phyloP scores from a whole-genome alignment of 2,329 filamentous ascomycete genomes.

The Fusarium humuli region DNA sequence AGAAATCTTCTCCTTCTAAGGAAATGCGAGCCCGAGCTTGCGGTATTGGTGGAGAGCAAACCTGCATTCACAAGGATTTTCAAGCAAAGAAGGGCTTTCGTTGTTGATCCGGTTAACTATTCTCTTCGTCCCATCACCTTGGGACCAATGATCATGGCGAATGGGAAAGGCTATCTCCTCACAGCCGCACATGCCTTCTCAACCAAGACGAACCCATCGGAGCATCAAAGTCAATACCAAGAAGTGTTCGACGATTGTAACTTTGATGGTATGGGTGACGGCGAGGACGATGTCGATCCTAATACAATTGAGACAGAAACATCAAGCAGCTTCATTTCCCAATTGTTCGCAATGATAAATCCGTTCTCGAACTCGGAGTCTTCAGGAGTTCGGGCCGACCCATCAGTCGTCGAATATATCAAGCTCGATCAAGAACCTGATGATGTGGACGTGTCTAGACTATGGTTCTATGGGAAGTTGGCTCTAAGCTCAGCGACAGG shows the following conservation, averaged over 20 bases:
- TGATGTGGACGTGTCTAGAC: background rate
- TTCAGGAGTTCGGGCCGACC: background rate
- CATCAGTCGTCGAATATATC: background rate
- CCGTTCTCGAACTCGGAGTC: background rate
- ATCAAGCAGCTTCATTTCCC: background rate
- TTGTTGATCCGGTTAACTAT: background rate
- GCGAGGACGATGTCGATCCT: background rate
- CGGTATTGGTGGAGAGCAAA: background rate
- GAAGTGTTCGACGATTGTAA: background rate
- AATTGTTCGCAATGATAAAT: background rate
- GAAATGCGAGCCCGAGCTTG: background rate
- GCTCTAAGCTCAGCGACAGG: background rate
- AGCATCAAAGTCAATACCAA: background rate
- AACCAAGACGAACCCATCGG: background rate
- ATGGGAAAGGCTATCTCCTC: background rate
- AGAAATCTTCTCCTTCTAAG: background rate
- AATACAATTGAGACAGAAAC: background rate
- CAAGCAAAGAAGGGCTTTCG: background rate
- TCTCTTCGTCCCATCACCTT: background rate
- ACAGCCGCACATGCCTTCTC: background rate
- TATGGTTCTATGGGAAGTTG: background rate
- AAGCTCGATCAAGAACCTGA: background rate
- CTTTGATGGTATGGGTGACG: background rate
- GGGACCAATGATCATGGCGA: background rate
- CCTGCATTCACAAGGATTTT: too few species aligned